phyloP scores from a whole-genome alignment of 1,284 basidiomycete species.

The Trametes hirsuta region DNA sequence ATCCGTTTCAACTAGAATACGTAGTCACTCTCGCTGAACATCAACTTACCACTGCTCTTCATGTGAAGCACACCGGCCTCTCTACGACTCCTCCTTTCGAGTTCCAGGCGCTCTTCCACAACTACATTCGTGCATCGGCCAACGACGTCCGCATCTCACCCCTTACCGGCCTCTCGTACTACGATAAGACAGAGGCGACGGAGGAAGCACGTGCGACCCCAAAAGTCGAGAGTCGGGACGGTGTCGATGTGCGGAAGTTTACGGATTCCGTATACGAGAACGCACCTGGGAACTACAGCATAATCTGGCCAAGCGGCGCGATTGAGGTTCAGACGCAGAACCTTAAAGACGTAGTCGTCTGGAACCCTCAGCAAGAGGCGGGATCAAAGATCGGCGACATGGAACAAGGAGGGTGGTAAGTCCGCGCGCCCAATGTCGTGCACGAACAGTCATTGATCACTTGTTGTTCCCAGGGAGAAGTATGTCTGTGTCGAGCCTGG shows the following conservation, averaged over 20 bases:
- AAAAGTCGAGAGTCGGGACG: slow-evolving; percentile 64
- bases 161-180: slow-evolving; percentile 64
- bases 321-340: slow-evolving; percentile 61
- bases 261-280: slow-evolving; percentile 81
- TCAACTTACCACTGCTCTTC: slow-evolving; percentile 77
- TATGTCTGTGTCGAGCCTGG: slow-evolving; percentile 91
- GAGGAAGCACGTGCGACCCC: slow-evolving; percentile 50
- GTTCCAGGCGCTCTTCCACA: slow-evolving; percentile 90
- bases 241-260: slow-evolving; percentile 63
- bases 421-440: not conserved
- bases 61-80: slow-evolving; percentile 71
- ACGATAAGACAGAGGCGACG: slow-evolving; percentile 74
- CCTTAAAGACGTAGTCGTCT: slow-evolving; percentile 80
- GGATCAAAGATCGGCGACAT: slow-evolving; percentile 83
- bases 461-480: slow-evolving; percentile 55
- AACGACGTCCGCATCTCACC: slow-evolving; percentile 60
- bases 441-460: slow-evolving; percentile 29
- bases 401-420: slow-evolving; percentile 83
- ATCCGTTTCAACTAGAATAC: slow-evolving; percentile 72
- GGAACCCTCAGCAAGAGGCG: slow-evolving; percentile 79
- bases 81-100: slow-evolving; percentile 54
- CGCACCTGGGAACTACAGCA: slow-evolving; percentile 56
- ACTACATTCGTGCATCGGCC: slow-evolving; percentile 76
- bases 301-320: slow-evolving; percentile 62
- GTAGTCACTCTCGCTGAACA: slow-evolving; percentile 78